Conservation (phyloP, 495 filamentous ascomycete genomes). For the Podospora pseudocomata region DNA sequence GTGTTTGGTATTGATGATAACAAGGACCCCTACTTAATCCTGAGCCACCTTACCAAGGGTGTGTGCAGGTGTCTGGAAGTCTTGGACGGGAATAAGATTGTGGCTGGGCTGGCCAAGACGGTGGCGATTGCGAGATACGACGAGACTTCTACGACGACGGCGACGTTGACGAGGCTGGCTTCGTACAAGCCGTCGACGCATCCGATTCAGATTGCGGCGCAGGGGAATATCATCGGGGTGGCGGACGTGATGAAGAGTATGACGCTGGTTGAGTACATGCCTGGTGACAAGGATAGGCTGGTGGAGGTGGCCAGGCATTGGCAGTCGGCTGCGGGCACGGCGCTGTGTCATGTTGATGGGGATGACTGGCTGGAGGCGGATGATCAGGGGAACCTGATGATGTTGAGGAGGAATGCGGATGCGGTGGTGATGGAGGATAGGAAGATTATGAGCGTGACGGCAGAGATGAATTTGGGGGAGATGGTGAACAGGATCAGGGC, state of each 20-base stretch:
- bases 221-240: slow-evolving; percentile 69
- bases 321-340: slow-evolving; percentile 76
- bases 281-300: slow-evolving; percentile 50
- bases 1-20: slow-evolving; percentile 78
- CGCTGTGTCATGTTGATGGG: slow-evolving; percentile 61
- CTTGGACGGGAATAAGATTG: slow-evolving; percentile 65
- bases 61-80: slow-evolving; percentile 74
- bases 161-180: slow-evolving; percentile 59
- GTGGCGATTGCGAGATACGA: slow-evolving; percentile 62
- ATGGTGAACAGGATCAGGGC: slow-evolving; percentile 78
- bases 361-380: slow-evolving; percentile 78
- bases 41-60: slow-evolving; percentile 62
- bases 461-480: slow-evolving; percentile 82
- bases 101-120: slow-evolving; percentile 82
- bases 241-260: slow-evolving; percentile 94
- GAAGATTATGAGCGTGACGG: slow-evolving; percentile 64
- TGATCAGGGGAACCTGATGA: slow-evolving; percentile 79
- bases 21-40: slow-evolving; percentile 63
- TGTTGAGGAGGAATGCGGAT: slow-evolving; percentile 65
- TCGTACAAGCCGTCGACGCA: slow-evolving; percentile 79
- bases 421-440: slow-evolving; percentile 73
- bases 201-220: slow-evolving; percentile 76
- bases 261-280: slow-evolving; percentile 65
- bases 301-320: slow-evolving; percentile 76
- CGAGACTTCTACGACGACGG: slow-evolving; percentile 47